A percentile compares a stretch with the other conserved stretches of the same genome.
Evolutionary conservation across 495 filamentous ascomycete genomes (phyloP).

Genomic region (Podospora pseudopauciseta): DNA sequence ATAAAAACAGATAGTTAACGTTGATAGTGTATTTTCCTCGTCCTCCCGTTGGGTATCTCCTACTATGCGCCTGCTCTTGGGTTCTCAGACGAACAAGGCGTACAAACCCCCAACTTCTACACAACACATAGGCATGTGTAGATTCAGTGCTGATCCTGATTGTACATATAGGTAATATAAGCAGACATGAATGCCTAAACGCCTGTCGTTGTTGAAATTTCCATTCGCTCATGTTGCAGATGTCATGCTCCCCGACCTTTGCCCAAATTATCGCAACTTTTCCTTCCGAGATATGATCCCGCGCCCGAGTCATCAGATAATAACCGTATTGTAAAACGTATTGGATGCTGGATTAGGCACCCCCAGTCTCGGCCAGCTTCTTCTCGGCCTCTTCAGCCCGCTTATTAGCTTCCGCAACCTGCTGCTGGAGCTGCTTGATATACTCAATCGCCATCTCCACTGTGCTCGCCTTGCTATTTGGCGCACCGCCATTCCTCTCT

Average conservation of each 20-base stretch:
- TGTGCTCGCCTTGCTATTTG: constrained; percentile 89
- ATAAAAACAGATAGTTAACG: background rate
- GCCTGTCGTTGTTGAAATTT: background rate
- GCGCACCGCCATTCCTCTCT: constrained; percentile 35
- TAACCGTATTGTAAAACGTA: background rate
- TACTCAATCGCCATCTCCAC: constrained; percentile 96
- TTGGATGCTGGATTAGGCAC: background rate
- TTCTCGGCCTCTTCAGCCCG: constrained; percentile 63
- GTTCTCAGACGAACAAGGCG: background rate
- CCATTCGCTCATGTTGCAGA: background rate
- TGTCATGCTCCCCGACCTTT: background rate
- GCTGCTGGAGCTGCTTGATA: constrained; percentile 77
- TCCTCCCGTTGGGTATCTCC: background rate
- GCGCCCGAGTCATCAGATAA: background rate
- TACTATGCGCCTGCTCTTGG: background rate
- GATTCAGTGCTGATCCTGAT: background rate
- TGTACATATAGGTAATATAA: background rate
- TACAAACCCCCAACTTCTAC: background rate
- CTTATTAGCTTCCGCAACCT: constrained; percentile 63
- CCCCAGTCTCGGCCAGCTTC: constrained; percentile 39
- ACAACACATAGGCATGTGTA: background rate
- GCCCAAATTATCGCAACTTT: background rate
- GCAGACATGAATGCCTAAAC: background rate
- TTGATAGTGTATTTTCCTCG: background rate
- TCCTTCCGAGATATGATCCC: background rate